phyloP scores from a whole-genome alignment of 352 stramenopile genomes.

The Pythium insidiosum region DNA sequence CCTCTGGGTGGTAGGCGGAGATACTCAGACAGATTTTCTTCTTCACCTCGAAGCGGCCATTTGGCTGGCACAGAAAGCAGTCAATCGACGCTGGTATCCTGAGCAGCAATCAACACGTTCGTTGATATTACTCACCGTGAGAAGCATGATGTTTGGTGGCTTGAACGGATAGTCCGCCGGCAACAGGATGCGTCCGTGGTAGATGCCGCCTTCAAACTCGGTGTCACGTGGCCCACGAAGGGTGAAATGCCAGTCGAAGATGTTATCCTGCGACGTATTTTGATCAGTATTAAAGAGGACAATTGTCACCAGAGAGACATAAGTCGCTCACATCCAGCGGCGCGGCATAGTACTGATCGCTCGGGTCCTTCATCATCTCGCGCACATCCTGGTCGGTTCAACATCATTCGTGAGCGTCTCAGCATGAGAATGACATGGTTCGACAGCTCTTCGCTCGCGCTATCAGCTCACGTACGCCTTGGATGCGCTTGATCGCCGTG shows the following conservation, averaged over 20 bases:
- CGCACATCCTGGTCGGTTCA: constrained; percentile 56
- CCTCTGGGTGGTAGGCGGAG: constrained; percentile 95
- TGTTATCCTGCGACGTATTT: constrained; percentile 56
- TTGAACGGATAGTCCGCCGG: constrained; percentile 94
- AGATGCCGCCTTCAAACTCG: constrained; percentile 96
- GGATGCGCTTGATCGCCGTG: constrained; percentile 82
- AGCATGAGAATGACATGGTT: not conserved
- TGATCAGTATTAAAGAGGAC: too few relatives aligned
- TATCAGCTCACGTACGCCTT: constrained; percentile 35
- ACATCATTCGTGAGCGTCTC: not conserved
- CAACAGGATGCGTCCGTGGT: constrained; percentile 96
- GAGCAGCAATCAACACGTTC: too few relatives aligned
- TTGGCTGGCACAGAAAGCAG: constrained; percentile 47
- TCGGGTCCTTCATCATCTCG: constrained; percentile 84
- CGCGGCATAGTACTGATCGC: constrained; percentile 69
- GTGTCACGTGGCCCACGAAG: constrained; percentile 94
- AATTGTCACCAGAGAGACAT: too few relatives aligned
- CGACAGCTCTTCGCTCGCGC: not conserved
- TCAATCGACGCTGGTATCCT: not conserved
- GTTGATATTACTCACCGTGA: constrained; percentile 87
- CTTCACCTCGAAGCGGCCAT: constrained; percentile 95
- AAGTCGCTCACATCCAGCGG: constrained; percentile 72
- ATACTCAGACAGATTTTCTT: constrained; percentile 99
- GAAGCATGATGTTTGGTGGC: constrained; percentile 97
- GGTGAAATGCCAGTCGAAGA: constrained; percentile 97